These are phyloP conservation scores for Cyathus striatus DNA, from an alignment of 768 basidiomycete species.

Conservation along the genomic window DNA sequence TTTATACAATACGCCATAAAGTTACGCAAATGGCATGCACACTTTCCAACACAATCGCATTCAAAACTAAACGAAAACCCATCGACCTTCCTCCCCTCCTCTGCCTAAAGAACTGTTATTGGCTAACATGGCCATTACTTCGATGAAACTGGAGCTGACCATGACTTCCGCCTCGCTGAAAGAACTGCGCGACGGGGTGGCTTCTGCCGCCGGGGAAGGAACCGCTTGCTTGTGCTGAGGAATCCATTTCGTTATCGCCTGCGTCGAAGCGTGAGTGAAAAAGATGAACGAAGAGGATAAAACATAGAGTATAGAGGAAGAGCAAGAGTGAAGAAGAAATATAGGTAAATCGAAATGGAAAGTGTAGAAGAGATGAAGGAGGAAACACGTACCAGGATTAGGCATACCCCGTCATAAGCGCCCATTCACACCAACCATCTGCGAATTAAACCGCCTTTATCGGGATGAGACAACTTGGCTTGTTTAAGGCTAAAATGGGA, in stretches of 20 bases:
- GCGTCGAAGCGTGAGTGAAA: slow-evolving; percentile 85
- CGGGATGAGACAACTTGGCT: slow-evolving; percentile 83
- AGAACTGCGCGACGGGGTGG: slow-evolving; percentile 84
- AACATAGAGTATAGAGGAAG: no score
- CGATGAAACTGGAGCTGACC: slow-evolving; percentile 34
- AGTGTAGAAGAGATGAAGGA: background rate
- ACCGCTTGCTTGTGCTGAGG: slow-evolving; percentile 56
- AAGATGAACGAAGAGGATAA: no score
- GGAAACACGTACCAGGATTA: slow-evolving; percentile 26
- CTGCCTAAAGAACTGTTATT: slow-evolving; percentile 75
- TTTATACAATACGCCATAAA: no score
- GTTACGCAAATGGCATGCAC: no score
- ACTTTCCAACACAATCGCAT: no score
- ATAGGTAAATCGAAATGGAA: no score
- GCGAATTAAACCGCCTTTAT: slow-evolving; percentile 89
- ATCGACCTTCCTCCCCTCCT: slow-evolving; percentile 29
- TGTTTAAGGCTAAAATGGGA: no score
- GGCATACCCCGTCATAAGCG: slow-evolving; percentile 93
- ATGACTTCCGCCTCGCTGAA: slow-evolving; percentile 53
- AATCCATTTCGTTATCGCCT: slow-evolving; percentile 96
- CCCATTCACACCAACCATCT: slow-evolving; percentile 94
- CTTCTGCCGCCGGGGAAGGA: no score
- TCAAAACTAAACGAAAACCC: no score
- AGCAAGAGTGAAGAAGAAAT: no score
- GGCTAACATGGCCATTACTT: no score